Evolutionary conservation across 345 rosid species (phyloP).

Genomic region (Rubroshorea leprosula): DNA sequence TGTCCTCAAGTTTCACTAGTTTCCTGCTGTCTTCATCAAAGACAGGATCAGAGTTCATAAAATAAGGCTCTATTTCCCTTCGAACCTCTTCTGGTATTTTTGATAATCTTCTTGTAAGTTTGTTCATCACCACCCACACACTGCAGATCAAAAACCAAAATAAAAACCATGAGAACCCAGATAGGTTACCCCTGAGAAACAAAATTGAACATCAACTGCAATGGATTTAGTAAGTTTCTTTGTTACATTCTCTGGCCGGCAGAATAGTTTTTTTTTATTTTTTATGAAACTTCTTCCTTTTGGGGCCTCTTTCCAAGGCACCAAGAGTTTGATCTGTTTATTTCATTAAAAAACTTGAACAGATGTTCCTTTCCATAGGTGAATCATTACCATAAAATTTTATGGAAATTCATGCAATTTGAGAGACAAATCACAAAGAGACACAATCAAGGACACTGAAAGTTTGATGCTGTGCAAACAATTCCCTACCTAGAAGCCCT

Average conservation of each 20-base stretch:
- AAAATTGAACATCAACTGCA: background rate
- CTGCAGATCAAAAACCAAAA: conserved; percentile 33
- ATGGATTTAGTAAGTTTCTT: too few relatives aligned
- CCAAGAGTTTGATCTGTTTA: background rate
- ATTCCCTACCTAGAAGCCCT: conserved; percentile 80
- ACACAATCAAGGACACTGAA: background rate
- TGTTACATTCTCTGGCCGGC: too few relatives aligned
- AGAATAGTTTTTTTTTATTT: background rate
- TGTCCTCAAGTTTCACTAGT: conserved; percentile 77
- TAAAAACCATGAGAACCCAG: background rate
- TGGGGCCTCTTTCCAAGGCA: background rate
- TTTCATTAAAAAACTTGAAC: background rate
- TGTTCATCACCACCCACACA: conserved; percentile 99
- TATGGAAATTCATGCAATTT: background rate
- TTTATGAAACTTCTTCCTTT: too few relatives aligned
- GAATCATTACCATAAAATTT: background rate
- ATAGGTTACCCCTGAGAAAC: background rate
- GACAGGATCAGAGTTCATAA: conserved; percentile 63
- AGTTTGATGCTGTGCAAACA: background rate
- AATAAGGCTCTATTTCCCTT: conserved; percentile 72
- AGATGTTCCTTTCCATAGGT: background rate
- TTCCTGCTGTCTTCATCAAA: conserved; percentile 82
- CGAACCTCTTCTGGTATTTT: conserved; percentile 92
- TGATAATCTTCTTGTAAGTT: conserved; percentile 81
- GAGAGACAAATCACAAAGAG: background rate